A percentile compares a stretch with the other conserved stretches of the same genome.
Evolutionary conservation across 331 rosid genomes (phyloP).

Genomic region (Quercus tomentella): DNA sequence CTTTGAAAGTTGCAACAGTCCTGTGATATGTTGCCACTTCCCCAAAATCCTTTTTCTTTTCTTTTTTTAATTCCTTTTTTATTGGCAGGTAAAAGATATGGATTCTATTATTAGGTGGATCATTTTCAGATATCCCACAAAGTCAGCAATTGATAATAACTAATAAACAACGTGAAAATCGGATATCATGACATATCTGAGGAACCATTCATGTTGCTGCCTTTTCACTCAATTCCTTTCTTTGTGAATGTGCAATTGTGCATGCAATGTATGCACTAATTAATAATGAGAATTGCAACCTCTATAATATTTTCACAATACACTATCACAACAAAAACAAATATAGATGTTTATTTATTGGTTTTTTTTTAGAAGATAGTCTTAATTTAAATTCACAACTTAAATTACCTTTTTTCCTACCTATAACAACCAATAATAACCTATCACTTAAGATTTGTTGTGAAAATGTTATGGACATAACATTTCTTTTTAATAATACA

Average conservation of each 20-base stretch:
- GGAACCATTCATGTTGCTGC: not conserved
- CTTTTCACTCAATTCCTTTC: not conserved
- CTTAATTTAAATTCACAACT: no score
- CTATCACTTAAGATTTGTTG: no score
- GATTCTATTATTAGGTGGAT: not conserved
- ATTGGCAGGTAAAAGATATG: not conserved
- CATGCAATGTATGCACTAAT: no score
- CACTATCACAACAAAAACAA: no score
- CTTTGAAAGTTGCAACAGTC: not conserved
- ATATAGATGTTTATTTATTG: no score
- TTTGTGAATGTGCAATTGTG: not conserved
- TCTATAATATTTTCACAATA: no score
- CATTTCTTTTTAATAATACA: no score
- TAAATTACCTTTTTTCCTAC: no score
- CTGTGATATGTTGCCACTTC: not conserved
- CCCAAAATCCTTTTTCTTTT: not conserved
- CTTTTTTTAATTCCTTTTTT: not conserved
- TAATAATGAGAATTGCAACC: no score
- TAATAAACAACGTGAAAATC: not conserved
- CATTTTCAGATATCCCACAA: not conserved
- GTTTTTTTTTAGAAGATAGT: no score
- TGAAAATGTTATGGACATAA: no score
- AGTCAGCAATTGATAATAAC: constrained; percentile 2
- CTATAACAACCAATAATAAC: no score
- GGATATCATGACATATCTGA: not conserved